Percentiles rank a stretch among this genome's conserved stretches.
These are phyloP conservation scores for Pinus albicaulis DNA, from an alignment of 75 land plant species.

Conservation along the genomic window DNA sequence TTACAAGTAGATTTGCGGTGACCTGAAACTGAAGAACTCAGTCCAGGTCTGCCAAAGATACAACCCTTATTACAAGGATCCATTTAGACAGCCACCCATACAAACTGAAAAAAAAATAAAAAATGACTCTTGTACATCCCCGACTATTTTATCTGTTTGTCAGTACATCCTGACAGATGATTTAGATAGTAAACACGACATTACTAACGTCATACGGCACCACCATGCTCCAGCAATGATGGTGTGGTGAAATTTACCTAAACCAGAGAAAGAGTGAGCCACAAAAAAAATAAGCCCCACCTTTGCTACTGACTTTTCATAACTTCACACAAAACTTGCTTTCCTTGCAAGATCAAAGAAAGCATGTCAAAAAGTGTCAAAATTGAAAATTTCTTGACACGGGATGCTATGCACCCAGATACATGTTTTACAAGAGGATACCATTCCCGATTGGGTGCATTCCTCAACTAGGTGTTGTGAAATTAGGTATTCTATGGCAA, in stretches of 20 bases:
- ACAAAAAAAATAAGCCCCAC: constrained; percentile 4
- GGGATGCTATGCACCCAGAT: constrained; percentile 3
- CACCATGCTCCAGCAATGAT: constrained; percentile 7
- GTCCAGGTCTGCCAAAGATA: constrained; percentile 4
- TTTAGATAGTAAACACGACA: not conserved
- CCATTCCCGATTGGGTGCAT: not conserved
- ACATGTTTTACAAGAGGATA: constrained; percentile 10
- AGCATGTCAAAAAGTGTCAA: not conserved
- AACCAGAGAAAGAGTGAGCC: constrained; percentile 1
- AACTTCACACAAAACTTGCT: constrained; percentile 11
- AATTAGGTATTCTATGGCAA: not conserved
- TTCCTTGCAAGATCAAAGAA: not conserved
- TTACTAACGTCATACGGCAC: constrained; percentile 3
- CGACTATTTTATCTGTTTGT: not conserved
- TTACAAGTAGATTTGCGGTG: not conserved
- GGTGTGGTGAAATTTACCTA: not conserved
- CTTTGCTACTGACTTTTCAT: not conserved
- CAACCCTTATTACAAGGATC: constrained; percentile 7
- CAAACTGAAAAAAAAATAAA: not conserved
- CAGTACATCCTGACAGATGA: not conserved
- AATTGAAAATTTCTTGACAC: constrained; percentile 4
- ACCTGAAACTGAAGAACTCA: constrained; percentile 3
- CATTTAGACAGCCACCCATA: constrained; percentile 4
- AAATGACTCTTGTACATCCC: not conserved
- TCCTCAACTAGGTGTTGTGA: not conserved